Conservation (phyloP, 306 rosid species). For the Trifolium pratense region DNA sequence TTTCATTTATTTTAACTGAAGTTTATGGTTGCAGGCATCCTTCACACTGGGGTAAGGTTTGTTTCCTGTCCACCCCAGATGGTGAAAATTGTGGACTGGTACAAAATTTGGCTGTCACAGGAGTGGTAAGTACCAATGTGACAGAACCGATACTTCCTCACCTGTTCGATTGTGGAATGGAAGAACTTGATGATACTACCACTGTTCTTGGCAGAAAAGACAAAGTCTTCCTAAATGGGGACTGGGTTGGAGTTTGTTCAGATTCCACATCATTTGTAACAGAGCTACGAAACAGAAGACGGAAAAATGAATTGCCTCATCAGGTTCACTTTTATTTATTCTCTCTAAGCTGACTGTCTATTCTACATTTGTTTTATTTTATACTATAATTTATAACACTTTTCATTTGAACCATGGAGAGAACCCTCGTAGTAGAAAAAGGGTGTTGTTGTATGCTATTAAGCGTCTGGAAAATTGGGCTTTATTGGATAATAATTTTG, state of each 20-base stretch:
- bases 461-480: neutral
- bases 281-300: slow-evolving; percentile 63
- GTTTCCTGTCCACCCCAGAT: slow-evolving; percentile 94
- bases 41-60: slow-evolving; percentile 98
- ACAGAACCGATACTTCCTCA: slow-evolving; percentile 51
- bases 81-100: slow-evolving; percentile 99
- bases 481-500: slow-evolving; percentile 12
- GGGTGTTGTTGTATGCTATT: slow-evolving; percentile 15
- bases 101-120: slow-evolving; percentile 87
- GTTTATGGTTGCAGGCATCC: slow-evolving; percentile 83
- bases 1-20: slow-evolving; percentile 37
- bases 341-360: slow-evolving; percentile 34
- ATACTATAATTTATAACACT: neutral
- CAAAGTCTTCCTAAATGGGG: slow-evolving; percentile 84
- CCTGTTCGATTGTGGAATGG: slow-evolving; percentile 74
- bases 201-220: slow-evolving; percentile 59
- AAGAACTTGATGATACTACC: slow-evolving; percentile 68
- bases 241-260: slow-evolving; percentile 88
- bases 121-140: slow-evolving; percentile 69
- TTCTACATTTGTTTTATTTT: slow-evolving; percentile 27
- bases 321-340: slow-evolving; percentile 70
- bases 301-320: slow-evolving; percentile 61
- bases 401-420: slow-evolving; percentile 15
- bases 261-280: slow-evolving; percentile 67
- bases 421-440: slow-evolving; percentile 1